Evolutionary conservation across 345 rosid genomes (phyloP), one percentile per base, ranked within the genome.

Genomic region (Nasturtium officinale): DNA sequence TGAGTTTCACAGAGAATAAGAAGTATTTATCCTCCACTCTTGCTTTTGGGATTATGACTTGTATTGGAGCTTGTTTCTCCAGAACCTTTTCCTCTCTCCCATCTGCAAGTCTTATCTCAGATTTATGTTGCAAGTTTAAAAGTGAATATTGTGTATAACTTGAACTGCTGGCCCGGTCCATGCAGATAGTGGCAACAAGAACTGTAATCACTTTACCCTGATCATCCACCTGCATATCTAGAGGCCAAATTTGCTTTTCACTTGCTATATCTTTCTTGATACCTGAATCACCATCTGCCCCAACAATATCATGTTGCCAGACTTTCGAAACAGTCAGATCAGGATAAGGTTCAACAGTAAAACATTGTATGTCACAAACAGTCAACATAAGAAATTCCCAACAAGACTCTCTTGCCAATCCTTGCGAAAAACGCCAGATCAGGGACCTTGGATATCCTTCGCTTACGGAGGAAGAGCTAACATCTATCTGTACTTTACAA

Each of bases 31-130:
- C 91, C 77, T 94, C 98, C 50, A 91, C 89, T 83, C 93, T 88
- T 72, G 98, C 98, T 86, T 94, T 94, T 43, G 98, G 98, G 65
- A 94, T 91, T 74, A 94, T 88, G 77, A 87, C 98, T 85, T 94
- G 96, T 53, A 87, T 79, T 69, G 95, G 97, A 80, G 85, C 86
- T 74, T 79, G 88, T 82, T 94, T 91, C 90, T 91, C 97, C 82
- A 94, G 82, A 47, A 89, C 77, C 66, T 84, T 79, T 62, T 87
- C 87, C 54, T 76, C 81, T 61, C 47, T 53, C 46, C 77, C 83
- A 65, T 88, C 78, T 17, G 80, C 17, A 48, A 45, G 29, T 60
- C 76, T 81, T 54, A 52, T 77, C 70, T 84, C 84, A 53, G 96
- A 89, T 54, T 82, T 91, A 64, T 87, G 85, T 78, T 87, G 96